Conservation (phyloP, 225 moss, liverwort and hornwort species). For the Pleurozium schreberi region DNA sequence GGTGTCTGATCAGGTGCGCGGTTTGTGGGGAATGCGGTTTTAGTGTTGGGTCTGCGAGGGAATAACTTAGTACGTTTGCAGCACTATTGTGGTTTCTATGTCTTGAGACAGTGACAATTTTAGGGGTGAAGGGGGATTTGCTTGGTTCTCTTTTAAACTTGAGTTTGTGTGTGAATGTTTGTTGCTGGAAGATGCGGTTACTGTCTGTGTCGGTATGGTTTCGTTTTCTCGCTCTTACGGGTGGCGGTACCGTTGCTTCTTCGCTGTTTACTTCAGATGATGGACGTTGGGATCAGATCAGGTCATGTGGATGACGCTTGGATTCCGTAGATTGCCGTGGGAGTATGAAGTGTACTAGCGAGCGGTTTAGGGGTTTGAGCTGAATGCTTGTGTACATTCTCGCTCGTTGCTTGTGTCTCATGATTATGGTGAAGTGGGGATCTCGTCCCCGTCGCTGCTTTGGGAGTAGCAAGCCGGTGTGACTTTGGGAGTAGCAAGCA, state of each 20-base stretch:
- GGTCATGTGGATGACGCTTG: background rate
- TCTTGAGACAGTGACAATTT: background rate
- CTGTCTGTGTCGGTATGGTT: background rate
- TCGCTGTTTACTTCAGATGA: background rate
- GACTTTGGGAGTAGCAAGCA: background rate
- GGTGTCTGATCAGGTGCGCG: conserved; percentile 5
- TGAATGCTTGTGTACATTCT: background rate
- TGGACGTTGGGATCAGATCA: conserved; percentile 12
- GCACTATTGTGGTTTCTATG: background rate
- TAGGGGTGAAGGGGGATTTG: background rate
- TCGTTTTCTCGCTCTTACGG: background rate
- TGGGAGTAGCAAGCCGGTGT: background rate
- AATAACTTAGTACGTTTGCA: background rate
- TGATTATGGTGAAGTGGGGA: background rate
- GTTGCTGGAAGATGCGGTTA: background rate
- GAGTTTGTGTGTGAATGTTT: background rate
- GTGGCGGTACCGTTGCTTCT: background rate
- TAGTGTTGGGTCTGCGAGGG: background rate
- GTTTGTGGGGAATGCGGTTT: background rate
- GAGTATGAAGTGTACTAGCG: background rate
- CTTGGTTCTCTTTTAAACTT: background rate
- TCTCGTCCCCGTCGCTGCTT: background rate
- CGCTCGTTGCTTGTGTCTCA: background rate
- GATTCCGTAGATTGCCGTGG: background rate
- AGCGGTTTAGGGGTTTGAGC: background rate